Percentiles rank a stretch among this genome's conserved stretches.
Conservation (phyloP, 2,329 filamentous ascomycete genomes). For the Sarocladiaceae sp. region DNA sequence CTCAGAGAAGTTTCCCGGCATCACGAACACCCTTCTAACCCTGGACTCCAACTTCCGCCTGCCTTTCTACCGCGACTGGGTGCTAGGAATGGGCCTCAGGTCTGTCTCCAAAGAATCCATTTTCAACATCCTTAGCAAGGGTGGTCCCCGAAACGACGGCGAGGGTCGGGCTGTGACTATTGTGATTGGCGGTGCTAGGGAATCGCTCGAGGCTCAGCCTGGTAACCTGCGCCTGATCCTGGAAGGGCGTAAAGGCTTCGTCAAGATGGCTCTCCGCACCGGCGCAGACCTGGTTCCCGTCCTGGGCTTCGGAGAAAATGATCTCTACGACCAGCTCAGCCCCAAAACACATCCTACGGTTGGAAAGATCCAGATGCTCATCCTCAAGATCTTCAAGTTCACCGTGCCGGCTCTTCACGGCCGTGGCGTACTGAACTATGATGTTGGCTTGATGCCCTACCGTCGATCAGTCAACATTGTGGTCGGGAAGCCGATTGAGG, state of each 20-base stretch:
- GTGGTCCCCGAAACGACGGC: constrained; percentile 70
- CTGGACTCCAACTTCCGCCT: constrained; percentile 95
- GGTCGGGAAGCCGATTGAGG: constrained; percentile 73
- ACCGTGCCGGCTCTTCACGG: constrained; percentile 89
- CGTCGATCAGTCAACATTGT: constrained; percentile 82
- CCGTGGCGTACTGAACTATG: constrained; percentile 92
- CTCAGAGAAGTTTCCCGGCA: constrained; percentile 80
- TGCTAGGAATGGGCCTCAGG: constrained; percentile 78
- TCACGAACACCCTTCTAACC: constrained; percentile 88
- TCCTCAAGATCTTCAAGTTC: constrained; percentile 85
- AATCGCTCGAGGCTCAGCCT: constrained; percentile 84
- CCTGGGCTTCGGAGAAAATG: constrained; percentile 90
- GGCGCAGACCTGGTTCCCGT: constrained; percentile 94
- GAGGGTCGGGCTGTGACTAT: constrained; percentile 97
- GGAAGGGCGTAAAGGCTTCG: constrained; percentile 79
- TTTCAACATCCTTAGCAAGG: constrained; percentile 76
- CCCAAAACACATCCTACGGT: constrained; percentile 71
- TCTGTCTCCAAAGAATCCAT: constrained; percentile 91
- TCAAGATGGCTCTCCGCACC: constrained; percentile 85
- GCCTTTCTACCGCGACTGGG: constrained; percentile 89
- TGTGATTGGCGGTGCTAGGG: constrained; percentile 85
- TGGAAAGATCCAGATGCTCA: constrained; percentile 72
- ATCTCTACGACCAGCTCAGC: constrained; percentile 86
- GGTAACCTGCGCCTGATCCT: constrained; percentile 71
- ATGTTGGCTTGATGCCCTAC: constrained; percentile 94